These are phyloP conservation scores for Austroboletus festivus DNA, from an alignment of 768 basidiomycete genomes.

Conservation along the genomic window DNA sequence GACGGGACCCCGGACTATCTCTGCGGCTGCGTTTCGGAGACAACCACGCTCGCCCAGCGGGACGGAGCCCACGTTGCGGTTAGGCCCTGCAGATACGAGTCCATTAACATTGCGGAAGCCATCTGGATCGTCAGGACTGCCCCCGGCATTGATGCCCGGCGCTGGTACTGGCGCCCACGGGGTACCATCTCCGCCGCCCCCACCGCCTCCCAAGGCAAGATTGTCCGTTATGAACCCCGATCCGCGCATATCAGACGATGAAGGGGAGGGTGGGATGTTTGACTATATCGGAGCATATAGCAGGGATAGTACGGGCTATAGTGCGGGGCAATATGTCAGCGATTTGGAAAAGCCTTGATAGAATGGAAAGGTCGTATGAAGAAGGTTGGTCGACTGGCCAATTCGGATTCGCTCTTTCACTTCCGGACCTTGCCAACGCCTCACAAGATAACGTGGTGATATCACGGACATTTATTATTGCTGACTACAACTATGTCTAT, in stretches of 20 bases:
- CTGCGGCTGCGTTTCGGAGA: constrained; percentile 72
- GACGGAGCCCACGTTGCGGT: no score
- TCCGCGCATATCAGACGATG: constrained; percentile 27
- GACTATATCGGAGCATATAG: constrained; percentile 63
- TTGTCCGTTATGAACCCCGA: constrained; percentile 31
- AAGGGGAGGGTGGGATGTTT: constrained; percentile 42
- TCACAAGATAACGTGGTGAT: no score
- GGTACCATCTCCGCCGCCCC: no score
- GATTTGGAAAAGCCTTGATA: constrained; percentile 36
- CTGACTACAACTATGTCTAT: no score
- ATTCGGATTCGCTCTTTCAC: no score
- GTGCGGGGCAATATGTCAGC: constrained; percentile 44
- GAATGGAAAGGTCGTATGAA: not conserved
- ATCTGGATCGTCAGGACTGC: no score
- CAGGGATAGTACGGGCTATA: constrained; percentile 35
- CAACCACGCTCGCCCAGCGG: constrained; percentile 37
- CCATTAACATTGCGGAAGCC: constrained; percentile 51
- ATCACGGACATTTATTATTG: no score
- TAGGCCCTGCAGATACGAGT: constrained; percentile 41
- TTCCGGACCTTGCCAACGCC: no score
- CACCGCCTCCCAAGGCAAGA: constrained; percentile 6
- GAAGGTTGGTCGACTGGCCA: not conserved
- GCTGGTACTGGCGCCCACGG: no score
- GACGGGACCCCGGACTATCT: constrained; percentile 52
- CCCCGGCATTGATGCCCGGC: no score